A percentile compares a stretch with the other conserved stretches of the same genome.
phyloP scores from a whole-genome alignment of 1,139 yeast genomes.

The Pichia sp. region DNA sequence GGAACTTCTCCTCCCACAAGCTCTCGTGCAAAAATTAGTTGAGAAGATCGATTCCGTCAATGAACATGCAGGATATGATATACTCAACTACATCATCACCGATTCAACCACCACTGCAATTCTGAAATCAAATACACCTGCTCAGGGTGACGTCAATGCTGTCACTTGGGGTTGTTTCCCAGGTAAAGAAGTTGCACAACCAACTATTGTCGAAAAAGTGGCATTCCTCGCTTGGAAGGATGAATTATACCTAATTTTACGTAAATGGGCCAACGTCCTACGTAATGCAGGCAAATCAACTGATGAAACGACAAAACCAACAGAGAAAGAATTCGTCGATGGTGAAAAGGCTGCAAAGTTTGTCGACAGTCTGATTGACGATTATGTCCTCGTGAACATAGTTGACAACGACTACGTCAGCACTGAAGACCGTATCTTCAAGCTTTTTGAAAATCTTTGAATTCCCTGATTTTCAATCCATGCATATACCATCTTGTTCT shows the following conservation, averaged over 20 bases:
- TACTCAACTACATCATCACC: constrained; percentile 76
- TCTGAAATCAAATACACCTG: constrained; percentile 58
- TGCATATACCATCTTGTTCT: background rate
- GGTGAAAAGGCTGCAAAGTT: constrained; percentile 27
- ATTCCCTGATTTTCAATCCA: background rate
- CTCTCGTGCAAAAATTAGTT: constrained; percentile 36
- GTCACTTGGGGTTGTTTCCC: constrained; percentile 99
- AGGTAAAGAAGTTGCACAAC: constrained; percentile 74
- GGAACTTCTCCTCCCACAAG: constrained; percentile 71
- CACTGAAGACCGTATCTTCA: constrained; percentile 43
- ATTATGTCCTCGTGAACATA: constrained; percentile 74
- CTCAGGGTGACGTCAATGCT: constrained; percentile 72
- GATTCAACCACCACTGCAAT: constrained; percentile 45
- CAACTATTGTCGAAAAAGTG: constrained; percentile 81
- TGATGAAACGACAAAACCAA: constrained; percentile 15
- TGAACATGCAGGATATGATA: constrained; percentile 34
- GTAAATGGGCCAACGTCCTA: constrained; percentile 70
- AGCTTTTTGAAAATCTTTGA: constrained; percentile 24
- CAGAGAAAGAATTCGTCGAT: constrained; percentile 4
- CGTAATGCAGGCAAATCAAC: constrained; percentile 8
- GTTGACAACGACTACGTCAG: constrained; percentile 79
- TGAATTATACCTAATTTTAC: constrained; percentile 77
- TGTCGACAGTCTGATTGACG: constrained; percentile 44
- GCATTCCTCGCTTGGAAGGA: constrained; percentile 96
- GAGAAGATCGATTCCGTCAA: constrained; percentile 34